These are phyloP conservation scores for Omphalotus guepiniiformis DNA, from an alignment of 768 basidiomycete species.

Conservation along the genomic window DNA sequence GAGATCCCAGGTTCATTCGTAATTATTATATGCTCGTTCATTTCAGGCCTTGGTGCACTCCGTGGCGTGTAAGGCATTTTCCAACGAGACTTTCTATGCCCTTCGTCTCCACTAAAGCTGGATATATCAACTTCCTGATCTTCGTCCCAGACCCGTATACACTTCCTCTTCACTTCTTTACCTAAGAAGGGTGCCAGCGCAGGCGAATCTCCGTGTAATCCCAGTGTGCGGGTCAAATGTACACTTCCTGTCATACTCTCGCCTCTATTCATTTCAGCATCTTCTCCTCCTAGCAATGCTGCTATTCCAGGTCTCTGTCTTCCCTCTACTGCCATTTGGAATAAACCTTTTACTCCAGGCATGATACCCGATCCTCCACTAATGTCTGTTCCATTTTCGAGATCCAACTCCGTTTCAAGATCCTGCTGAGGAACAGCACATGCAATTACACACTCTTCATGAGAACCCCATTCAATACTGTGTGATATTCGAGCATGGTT, in stretches of 20 bases:
- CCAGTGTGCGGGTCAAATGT: constrained; percentile 38
- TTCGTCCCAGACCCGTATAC: constrained; percentile 39
- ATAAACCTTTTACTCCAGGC: constrained; percentile 45
- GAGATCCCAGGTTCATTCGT: background rate
- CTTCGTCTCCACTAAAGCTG: constrained; percentile 5
- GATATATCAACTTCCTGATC: constrained; percentile 33
- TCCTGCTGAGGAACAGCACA: constrained; percentile 30
- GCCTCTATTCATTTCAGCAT: constrained; percentile 9
- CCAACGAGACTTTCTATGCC: constrained; percentile 23
- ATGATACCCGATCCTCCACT: constrained; percentile 37
- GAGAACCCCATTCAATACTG: constrained; percentile 47
- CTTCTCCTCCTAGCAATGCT: background rate
- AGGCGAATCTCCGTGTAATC: constrained; percentile 46
- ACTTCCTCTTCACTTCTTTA: constrained; percentile 34
- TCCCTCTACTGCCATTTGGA: constrained; percentile 42
- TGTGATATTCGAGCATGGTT: constrained; percentile 52
- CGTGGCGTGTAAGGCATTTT: constrained; percentile 35
- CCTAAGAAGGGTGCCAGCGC: constrained; percentile 48
- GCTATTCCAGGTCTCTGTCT: too few species aligned
- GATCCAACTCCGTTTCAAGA: constrained; percentile 25
- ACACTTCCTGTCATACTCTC: constrained; percentile 10
- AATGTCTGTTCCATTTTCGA: constrained; percentile 39
- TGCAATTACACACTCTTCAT: constrained; percentile 50
- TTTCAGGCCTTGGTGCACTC: constrained; percentile 10
- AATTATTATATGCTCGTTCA: background rate